phyloP scores from a whole-genome alignment of 2,329 filamentous ascomycete species.

The Diplodia scrobiculata region DNA sequence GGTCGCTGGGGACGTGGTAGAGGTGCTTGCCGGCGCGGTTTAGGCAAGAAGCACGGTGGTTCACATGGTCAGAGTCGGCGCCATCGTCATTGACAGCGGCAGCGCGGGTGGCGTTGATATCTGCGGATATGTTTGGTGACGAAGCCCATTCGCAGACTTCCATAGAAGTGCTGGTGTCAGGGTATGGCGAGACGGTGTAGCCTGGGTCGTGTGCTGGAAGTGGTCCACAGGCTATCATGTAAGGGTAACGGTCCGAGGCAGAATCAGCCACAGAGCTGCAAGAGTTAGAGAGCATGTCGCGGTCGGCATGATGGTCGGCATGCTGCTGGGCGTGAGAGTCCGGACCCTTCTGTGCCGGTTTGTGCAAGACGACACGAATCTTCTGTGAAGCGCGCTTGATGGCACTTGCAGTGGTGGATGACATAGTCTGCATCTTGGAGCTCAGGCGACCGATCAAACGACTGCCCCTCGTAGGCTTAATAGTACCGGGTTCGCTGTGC shows the following conservation, averaged over 20 bases:
- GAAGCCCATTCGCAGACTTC: constrained; percentile 4
- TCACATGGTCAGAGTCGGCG: background rate
- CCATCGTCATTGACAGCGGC: background rate
- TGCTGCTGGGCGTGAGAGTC: background rate
- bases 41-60: background rate
- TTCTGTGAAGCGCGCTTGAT: background rate
- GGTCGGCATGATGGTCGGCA: no score
- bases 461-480: background rate
- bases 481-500: background rate
- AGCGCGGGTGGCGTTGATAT: background rate
- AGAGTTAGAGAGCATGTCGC: background rate
- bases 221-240: background rate
- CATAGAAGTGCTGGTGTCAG: background rate
- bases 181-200: background rate
- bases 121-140: background rate
- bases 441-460: background rate
- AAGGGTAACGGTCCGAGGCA: background rate
- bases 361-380: background rate
- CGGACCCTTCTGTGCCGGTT: background rate
- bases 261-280: background rate
- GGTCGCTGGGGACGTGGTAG: background rate
- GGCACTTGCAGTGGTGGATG: background rate
- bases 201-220: background rate
- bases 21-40: background rate
- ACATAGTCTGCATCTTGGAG: background rate